Evolutionary conservation across 805 yeast genomes (phyloP).

Genomic region (Pichia cephalocereana): DNA sequence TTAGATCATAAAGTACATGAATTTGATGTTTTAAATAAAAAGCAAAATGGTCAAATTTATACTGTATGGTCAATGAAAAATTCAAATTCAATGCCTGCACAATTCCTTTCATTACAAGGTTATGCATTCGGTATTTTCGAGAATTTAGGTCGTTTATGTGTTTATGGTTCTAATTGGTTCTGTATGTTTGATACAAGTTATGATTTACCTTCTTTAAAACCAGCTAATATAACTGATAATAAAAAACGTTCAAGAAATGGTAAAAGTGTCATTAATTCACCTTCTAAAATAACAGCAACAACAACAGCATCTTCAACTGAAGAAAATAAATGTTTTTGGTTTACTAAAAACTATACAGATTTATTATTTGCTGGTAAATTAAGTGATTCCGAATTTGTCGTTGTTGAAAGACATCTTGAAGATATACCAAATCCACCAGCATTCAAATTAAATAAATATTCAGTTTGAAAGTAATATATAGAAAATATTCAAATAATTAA

Average conservation of each 20-base stretch:
- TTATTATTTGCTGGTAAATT: conserved; percentile 53
- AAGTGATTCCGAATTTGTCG: conserved; percentile 45
- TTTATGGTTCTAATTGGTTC: conserved; percentile 83
- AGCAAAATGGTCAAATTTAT: conserved; percentile 25
- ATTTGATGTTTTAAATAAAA: conserved; percentile 33
- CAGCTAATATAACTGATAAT: conserved; percentile 8
- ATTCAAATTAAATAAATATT: conserved; percentile 50
- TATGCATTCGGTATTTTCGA: conserved; percentile 66
- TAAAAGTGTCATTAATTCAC: conserved; percentile 4
- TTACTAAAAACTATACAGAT: conserved; percentile 68
- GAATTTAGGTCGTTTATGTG: conserved; percentile 49
- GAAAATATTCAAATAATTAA: not conserved
- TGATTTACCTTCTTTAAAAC: not conserved
- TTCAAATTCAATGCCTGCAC: conserved; percentile 64
- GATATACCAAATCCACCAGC: conserved; percentile 51
- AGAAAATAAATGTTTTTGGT: conserved; percentile 48
- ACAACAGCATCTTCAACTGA: conserved; percentile 5
- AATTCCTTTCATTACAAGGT: conserved; percentile 47
- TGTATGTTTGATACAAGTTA: conserved; percentile 53
- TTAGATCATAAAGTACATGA: conserved; percentile 71
- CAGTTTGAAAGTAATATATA: conserved; percentile 10
- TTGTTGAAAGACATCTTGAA: conserved; percentile 68
- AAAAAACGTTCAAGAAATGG: conserved; percentile 28
- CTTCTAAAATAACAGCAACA: conserved; percentile 3
- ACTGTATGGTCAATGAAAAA: conserved; percentile 78